These are phyloP conservation scores for Gossypium laxum DNA, from an alignment of 441 rosid species.

Conservation along the genomic window DNA sequence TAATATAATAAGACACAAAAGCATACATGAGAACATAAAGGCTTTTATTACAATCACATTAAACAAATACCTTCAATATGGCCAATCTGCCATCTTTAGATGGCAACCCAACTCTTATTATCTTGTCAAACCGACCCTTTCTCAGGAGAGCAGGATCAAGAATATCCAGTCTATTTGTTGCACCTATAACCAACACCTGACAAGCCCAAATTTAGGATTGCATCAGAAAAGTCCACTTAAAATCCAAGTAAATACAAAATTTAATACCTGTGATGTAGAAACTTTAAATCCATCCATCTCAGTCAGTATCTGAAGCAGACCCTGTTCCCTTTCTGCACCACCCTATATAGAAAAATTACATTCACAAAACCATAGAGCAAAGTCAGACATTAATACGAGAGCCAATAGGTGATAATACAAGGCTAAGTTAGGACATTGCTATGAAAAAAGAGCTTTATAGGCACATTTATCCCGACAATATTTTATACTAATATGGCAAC, in stretches of 20 bases:
- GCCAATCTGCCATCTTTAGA: conserved; percentile 87
- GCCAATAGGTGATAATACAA: not conserved
- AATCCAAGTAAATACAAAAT: conserved; percentile 13
- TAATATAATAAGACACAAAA: conserved; percentile 10
- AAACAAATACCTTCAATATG: conserved; percentile 58
- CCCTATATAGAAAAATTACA: conserved; percentile 40
- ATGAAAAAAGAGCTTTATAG: not conserved
- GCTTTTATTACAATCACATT: conserved; percentile 7
- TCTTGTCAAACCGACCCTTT: conserved; percentile 96
- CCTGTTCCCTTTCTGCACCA: conserved; percentile 98
- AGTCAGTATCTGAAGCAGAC: conserved; percentile 88
- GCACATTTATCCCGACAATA: not conserved
- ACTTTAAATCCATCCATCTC: conserved; percentile 98
- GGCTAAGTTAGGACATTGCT: not conserved
- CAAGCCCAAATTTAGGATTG: conserved; percentile 26
- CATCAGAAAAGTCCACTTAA: conserved; percentile 6
- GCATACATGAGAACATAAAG: conserved; percentile 12
- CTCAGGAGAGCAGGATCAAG: conserved; percentile 94
- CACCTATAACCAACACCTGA: conserved; percentile 90
- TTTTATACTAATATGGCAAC: not conserved
- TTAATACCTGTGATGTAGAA: conserved; percentile 69
- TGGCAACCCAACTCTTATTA: conserved; percentile 89
- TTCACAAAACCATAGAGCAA: conserved; percentile 3
- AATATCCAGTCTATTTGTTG: conserved; percentile 89
- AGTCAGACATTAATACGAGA: not conserved